Conservation (phyloP, 2,329 filamentous ascomycete species). For the Blastomyces gilchristii region DNA sequence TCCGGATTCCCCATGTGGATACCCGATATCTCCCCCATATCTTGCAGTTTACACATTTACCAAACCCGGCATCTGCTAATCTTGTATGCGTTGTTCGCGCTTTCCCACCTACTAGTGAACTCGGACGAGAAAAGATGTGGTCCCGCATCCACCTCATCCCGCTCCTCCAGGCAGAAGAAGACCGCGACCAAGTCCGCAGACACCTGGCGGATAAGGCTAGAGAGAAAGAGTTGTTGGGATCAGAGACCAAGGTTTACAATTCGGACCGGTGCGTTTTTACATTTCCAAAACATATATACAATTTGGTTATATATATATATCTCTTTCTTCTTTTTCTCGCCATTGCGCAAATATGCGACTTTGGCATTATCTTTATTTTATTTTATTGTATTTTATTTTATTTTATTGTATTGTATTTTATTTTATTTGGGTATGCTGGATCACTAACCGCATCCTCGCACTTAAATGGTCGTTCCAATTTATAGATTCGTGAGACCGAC, state of each 20-base stretch:
- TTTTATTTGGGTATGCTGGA: conserved; percentile 7
- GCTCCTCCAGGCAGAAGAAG: conserved; percentile 88
- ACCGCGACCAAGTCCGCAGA: conserved; percentile 84
- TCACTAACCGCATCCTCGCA: conserved; percentile 1
- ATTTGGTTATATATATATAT: not conserved
- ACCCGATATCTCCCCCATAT: no score
- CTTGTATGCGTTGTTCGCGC: not conserved
- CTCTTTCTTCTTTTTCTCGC: not conserved
- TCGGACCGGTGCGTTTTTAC: conserved; percentile 60
- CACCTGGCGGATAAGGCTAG: conserved; percentile 76
- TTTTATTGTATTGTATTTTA: no score
- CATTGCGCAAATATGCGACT: conserved; percentile 1
- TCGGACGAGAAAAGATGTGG: conserved; percentile 97
- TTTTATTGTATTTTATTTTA: no score
- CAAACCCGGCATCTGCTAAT: no score
- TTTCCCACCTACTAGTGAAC: conserved; percentile 55
- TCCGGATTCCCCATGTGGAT: not conserved
- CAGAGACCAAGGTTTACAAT: conserved; percentile 77
- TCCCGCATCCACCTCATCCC: conserved; percentile 89
- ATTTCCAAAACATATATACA: not conserved
- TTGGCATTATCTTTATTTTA: not conserved
- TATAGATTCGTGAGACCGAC: conserved; percentile 70
- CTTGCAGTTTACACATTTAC: no score
- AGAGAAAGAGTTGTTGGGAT: conserved; percentile 82
- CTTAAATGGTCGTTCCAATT: not conserved